Evolutionary conservation across 257 asterid genomes (phyloP).

Genomic region (Scutellaria galericulata): DNA sequence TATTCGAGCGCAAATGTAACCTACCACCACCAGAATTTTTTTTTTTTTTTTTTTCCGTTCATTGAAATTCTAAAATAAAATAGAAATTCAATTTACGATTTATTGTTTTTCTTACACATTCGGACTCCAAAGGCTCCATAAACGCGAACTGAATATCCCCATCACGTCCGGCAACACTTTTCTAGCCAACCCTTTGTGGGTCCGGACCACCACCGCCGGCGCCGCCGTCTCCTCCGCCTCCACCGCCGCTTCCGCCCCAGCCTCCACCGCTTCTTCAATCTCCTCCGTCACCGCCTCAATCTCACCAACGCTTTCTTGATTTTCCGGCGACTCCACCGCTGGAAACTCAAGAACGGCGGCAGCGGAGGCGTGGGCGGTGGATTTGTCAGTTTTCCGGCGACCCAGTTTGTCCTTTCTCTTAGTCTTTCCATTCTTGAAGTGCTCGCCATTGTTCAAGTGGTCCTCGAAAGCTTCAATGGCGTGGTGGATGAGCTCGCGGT

Average conservation of each 20-base stretch:
- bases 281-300: constrained; percentile 4
- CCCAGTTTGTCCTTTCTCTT: constrained; percentile 54
- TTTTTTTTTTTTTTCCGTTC: background rate
- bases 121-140: constrained; percentile 95
- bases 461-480: constrained; percentile 86
- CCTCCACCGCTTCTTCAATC: constrained; percentile 18
- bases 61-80: constrained; percentile 30
- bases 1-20: constrained; percentile 20
- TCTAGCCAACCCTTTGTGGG: constrained; percentile 72
- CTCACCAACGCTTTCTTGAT: constrained; percentile 21
- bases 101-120: constrained; percentile 44
- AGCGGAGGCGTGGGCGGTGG: background rate
- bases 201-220: constrained; percentile 45
- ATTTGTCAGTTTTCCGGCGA: constrained; percentile 36
- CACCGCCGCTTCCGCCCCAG: background rate
- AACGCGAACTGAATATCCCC: constrained; percentile 81
- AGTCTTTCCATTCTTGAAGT: constrained; percentile 29
- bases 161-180: constrained; percentile 88
- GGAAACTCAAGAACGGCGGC: constrained; percentile 19
- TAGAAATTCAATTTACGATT: constrained; percentile 13
- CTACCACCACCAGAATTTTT: no score
- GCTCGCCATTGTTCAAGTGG: constrained; percentile 51
- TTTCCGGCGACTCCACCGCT: constrained; percentile 16
- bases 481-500: constrained; percentile 74
- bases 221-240: constrained; percentile 10